Evolutionary conservation across 768 basidiomycete species (phyloP).

Genomic region (Pholiota molesta): DNA sequence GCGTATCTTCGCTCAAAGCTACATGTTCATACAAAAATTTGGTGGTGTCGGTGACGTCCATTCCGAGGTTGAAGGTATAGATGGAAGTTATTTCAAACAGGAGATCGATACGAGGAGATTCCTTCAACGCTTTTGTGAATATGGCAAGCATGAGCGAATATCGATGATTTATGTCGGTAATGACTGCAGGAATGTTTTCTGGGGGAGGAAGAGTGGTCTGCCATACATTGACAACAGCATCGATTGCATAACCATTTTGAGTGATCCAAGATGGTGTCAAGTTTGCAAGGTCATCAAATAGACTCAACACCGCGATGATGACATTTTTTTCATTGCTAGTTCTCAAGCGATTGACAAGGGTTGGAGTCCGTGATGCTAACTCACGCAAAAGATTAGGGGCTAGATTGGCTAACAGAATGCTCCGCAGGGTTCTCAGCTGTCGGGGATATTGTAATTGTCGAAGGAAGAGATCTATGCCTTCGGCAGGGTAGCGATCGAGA

Average conservation of each 20-base stretch:
- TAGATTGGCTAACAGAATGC: slow-evolving; percentile 76
- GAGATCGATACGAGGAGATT: slow-evolving; percentile 80
- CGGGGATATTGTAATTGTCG: slow-evolving; percentile 76
- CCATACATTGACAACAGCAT: slow-evolving; percentile 79
- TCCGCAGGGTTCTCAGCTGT: slow-evolving; percentile 82
- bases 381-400: slow-evolving; percentile 78
- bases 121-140: slow-evolving; percentile 72
- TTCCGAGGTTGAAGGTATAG: slow-evolving; percentile 77
- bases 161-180: slow-evolving; percentile 57
- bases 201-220: slow-evolving; percentile 47
- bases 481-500: slow-evolving; percentile 85
- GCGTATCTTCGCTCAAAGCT: slow-evolving; percentile 66
- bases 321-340: slow-evolving; percentile 50
- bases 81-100: slow-evolving; percentile 86
- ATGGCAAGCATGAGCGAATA: slow-evolving; percentile 73
- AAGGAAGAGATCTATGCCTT: slow-evolving; percentile 86
- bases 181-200: slow-evolving; percentile 43
- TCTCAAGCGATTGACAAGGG: slow-evolving; percentile 55
- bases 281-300: slow-evolving; percentile 76
- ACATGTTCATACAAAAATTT: slow-evolving; percentile 89
- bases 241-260: slow-evolving; percentile 66
- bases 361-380: slow-evolving; percentile 59
- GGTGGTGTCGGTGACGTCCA: slow-evolving; percentile 78
- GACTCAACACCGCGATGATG: slow-evolving; percentile 69
- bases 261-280: slow-evolving; percentile 73